phyloP scores from a whole-genome alignment of 2,329 filamentous ascomycete genomes.

The Fusarium tuaranense region DNA sequence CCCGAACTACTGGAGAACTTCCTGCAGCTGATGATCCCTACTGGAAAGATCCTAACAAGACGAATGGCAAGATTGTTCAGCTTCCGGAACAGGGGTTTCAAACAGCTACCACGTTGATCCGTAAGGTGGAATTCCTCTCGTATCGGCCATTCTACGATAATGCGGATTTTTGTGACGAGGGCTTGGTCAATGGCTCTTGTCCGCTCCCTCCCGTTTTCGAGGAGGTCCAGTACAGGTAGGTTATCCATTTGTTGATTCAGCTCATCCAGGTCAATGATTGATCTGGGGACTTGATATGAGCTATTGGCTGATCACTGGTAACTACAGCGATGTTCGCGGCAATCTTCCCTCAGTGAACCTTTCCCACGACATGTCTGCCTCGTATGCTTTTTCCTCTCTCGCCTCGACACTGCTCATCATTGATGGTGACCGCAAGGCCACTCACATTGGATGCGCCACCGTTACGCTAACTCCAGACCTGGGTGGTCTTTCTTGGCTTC shows the following conservation, averaged over 20 bases:
- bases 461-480: conserved; percentile 87
- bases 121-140: conserved; percentile 78
- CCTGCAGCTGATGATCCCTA: conserved; percentile 69
- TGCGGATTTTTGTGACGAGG: conserved; percentile 74
- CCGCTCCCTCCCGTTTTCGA: conserved; percentile 81
- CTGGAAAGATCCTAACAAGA: conserved; percentile 72
- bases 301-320: conserved; percentile 15
- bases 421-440: conserved; percentile 74
- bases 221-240: conserved; percentile 53
- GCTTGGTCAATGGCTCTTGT: conserved; percentile 72
- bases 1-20: conserved; percentile 66
- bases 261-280: not conserved
- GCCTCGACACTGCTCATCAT: conserved; percentile 78
- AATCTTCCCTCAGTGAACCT: conserved; percentile 79
- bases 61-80: conserved; percentile 81
- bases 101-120: conserved; percentile 79
- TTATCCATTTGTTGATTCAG: not conserved
- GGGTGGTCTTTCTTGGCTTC: conserved; percentile 74
- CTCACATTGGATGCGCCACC: conserved; percentile 82
- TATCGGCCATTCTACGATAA: conserved; percentile 74
- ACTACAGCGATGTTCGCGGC: conserved; percentile 48
- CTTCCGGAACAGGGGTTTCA: conserved; percentile 63
- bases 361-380: conserved; percentile 79
- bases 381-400: conserved; percentile 88
- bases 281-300: not conserved